phyloP scores from a whole-genome alignment of 129 eudicot genomes.

The Centella asiatica region DNA sequence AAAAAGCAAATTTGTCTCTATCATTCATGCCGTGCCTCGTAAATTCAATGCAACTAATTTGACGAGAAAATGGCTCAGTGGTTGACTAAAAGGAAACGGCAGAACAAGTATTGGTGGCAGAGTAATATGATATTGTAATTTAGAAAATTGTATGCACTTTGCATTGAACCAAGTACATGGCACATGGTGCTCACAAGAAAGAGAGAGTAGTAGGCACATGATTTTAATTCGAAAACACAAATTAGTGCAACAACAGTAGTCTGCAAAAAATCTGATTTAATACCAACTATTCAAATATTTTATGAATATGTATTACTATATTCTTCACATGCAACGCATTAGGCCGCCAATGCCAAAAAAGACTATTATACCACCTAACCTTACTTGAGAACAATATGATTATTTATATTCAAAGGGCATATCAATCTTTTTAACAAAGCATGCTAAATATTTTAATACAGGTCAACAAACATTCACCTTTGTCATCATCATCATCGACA shows the following conservation, averaged over 20 bases:
- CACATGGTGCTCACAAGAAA: no score
- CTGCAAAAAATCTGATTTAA: neutral
- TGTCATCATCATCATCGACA: neutral
- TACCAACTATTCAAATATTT: neutral
- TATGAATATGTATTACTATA: neutral
- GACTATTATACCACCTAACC: neutral
- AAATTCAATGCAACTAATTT: no score
- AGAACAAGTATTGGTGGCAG: neutral
- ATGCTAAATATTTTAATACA: neutral
- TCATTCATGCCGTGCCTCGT: neutral
- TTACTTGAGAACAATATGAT: no score
- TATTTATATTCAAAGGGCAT: neutral
- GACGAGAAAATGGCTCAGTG: neutral
- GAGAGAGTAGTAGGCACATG: neutral
- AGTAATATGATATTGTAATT: neutral
- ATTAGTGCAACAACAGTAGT: neutral
- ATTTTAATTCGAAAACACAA: no score
- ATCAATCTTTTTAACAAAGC: neutral
- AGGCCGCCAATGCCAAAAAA: slow-evolving; percentile 1
- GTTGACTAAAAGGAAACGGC: neutral
- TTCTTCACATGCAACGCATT: neutral
- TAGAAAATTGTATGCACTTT: neutral
- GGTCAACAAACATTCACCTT: neutral
- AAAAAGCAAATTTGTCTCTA: no score
- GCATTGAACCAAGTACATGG: no score